Evolutionary conservation across 2,329 filamentous ascomycete species (phyloP), one percentile per base, ranked within the genome.

Genomic region (Sporothrix brunneoviolacea): DNA sequence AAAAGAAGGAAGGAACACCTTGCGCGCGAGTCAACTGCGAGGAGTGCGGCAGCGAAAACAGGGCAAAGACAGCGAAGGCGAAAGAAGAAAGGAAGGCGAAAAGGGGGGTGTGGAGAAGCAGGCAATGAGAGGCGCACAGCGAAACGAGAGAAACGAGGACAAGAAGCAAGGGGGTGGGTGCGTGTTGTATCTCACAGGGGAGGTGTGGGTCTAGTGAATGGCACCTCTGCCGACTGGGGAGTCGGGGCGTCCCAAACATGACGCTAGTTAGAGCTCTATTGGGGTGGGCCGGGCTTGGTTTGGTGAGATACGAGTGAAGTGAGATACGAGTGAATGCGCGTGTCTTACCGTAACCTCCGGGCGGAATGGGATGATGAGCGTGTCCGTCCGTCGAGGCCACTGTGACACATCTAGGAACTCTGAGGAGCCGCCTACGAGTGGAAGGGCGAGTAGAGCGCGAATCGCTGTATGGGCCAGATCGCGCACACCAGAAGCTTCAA

Each of bases 121-220:
- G n/a, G n/a, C 8, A 30, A 16, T n/a, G 24, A 19, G 16, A 41
- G 32, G 24, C 28, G 21, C n/a, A 12, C 41, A 35, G 18, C 32
- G 57, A 58, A 59, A 60, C 55, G 56, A 53, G 61, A 48, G 51
- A 58, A 56, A 55, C 56, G 58, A 55, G 57, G 57, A 48, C 48
- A 50, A 45, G 35, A 39, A 35, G 51, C 18, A 52, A 62, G 57
- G 60, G 57, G 43, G 50, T 13, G 24, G 8, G 1, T 30, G 42
- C 18, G 18, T 33, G n/a, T n/a, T n/a, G n/a, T n/a, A n/a, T n/a
- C n/a, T n/a, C n/a, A 28, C 27, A 9, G 30, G 41, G 27, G 43
- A 39, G 24, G 44, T 24, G 24, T 54, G 52, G 48, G 33, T 39
- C 28, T 51, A 54, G 44, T 28, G 35, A 45, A 24, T 38, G 24